Evolutionary conservation across 176 grass and related monocot genomes (phyloP), one percentile per base, ranked within the genome.

Genomic region (Ensete glaucum): DNA sequence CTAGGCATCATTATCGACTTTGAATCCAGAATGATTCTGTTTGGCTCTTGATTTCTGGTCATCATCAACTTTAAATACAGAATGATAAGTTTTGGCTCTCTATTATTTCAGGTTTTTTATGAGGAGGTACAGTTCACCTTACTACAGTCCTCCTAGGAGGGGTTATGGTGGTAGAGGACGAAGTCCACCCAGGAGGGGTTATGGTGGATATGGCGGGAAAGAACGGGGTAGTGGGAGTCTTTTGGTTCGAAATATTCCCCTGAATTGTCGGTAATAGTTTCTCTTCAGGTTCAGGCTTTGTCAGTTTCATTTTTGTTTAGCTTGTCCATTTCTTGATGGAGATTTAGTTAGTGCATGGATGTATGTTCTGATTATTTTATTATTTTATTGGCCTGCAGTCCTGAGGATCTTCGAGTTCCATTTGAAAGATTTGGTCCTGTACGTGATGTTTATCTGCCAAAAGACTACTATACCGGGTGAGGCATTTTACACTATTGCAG

Each of bases 71-170:
- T 69, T 9, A 13, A 7, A 51, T 51, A n/a, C 1, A 17, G 9
- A 69, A 69, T 20, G 66, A 51, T 70, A 8, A 70, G 25, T 50
- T 70, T 70, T 70, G 48, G 12, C 21, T 29, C 34, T 26, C 12
- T 73, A 16, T 64, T 76, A n/a, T 34, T 65, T 12, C 34, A 64
- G 72, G 20, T 52, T 58, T 74, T 11, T 64, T 12, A 93, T 99
- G 95, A 91, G 95, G 88, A 91, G 95, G 82, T 91, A 94, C 78
- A 99, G 95, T 71, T 91, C 95, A 62, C 78, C 85, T 0, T 89
- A 91, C 54, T 81, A 81, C 20, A 99, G 95, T 11, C 90, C 95
- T 16, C 95, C 88, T 9, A 90, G 95, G 79, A 94, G 95, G 75
- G 88, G 85, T 23, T 94, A 98, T 80, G 84, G 86, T 62, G 87